These are phyloP conservation scores for Phytopythium delawarense DNA, from an alignment of 352 stramenopile species.

Conservation along the genomic window DNA sequence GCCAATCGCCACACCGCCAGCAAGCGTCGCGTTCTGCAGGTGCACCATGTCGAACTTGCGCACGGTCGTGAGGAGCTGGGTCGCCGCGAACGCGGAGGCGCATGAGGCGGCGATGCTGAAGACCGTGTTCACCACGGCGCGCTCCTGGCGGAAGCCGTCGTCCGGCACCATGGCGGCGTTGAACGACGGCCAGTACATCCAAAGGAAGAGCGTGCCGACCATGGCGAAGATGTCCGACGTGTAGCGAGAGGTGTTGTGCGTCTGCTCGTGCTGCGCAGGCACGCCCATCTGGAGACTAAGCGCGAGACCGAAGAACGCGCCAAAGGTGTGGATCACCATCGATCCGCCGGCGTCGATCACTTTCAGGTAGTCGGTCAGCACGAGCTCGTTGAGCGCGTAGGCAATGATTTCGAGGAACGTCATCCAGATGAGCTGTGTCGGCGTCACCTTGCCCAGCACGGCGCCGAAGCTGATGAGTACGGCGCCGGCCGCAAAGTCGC, in stretches of 20 bases:
- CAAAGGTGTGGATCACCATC: conserved; percentile 84
- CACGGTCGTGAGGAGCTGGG: conserved; percentile 18
- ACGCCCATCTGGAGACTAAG: conserved; percentile 45
- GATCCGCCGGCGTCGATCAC: conserved; percentile 74
- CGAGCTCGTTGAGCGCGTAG: conserved; percentile 65
- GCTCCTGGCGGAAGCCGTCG: conserved; percentile 54
- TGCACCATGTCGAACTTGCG: conserved; percentile 83
- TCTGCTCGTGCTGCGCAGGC: conserved; percentile 21
- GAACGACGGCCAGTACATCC: conserved; percentile 87
- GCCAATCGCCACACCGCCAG: conserved; percentile 75
- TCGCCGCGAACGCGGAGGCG: conserved; percentile 47
- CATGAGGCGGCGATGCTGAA: conserved; percentile 55
- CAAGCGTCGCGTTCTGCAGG: conserved; percentile 77
- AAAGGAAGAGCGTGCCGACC: conserved; percentile 77
- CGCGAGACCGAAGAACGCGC: conserved; percentile 72
- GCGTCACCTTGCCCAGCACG: conserved; percentile 61
- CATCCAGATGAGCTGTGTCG: conserved; percentile 71
- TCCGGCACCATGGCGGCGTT: conserved; percentile 59
- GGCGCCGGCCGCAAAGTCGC: conserved; percentile 62
- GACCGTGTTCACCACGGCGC: conserved; percentile 65
- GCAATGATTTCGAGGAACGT: conserved; percentile 62
- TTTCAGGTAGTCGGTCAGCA: conserved; percentile 45
- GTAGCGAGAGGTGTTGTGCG: conserved; percentile 60
- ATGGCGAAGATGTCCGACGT: conserved; percentile 64
- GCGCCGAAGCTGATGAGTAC: conserved; percentile 76